A percentile compares a stretch with the other conserved stretches of the same genome.
These are phyloP conservation scores for Aphanomyces invadans DNA, from an alignment of 352 stramenopile species.

Conservation along the genomic window DNA sequence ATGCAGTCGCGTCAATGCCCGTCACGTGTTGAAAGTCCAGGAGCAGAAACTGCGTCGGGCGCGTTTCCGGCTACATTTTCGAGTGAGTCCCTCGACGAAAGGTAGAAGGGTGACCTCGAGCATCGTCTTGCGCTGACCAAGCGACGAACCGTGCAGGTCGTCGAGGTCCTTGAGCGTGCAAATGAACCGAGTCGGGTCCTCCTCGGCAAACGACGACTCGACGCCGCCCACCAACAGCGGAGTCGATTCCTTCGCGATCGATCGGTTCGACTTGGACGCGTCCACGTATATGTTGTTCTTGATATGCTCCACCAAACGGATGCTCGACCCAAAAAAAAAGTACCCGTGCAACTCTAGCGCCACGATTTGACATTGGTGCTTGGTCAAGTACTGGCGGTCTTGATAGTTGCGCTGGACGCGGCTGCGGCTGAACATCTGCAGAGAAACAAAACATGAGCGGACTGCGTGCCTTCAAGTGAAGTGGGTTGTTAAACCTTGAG, in stretches of 20 bases:
- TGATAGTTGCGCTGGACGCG: slow-evolving; percentile 18
- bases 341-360: slow-evolving; percentile 61
- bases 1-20: slow-evolving; percentile 68
- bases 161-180: slow-evolving; percentile 30
- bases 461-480: slow-evolving; percentile 25
- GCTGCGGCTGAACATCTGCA: slow-evolving; percentile 52
- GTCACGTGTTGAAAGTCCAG: slow-evolving; percentile 74
- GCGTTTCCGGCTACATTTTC: background rate
- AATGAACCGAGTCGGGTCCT: background rate
- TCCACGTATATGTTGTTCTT: slow-evolving; percentile 53
- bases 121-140: background rate
- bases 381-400: slow-evolving; percentile 26
- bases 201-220: slow-evolving; percentile 14
- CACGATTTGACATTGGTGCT: slow-evolving; percentile 47
- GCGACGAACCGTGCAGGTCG: background rate
- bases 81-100: too few species aligned
- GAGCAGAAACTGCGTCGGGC: slow-evolving; percentile 53
- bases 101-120: background rate
- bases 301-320: slow-evolving; percentile 55
- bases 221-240: slow-evolving; percentile 4
- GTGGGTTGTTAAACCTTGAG: slow-evolving; percentile 19
- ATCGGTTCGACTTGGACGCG: background rate
- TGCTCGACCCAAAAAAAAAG: slow-evolving; percentile 72
- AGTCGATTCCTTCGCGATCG: slow-evolving; percentile 10
- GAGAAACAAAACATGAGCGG: slow-evolving; percentile 59